Base-by-base conservation (phyloP, 352 stramenopile species). In the Paralagenidium karlingii region DNA sequence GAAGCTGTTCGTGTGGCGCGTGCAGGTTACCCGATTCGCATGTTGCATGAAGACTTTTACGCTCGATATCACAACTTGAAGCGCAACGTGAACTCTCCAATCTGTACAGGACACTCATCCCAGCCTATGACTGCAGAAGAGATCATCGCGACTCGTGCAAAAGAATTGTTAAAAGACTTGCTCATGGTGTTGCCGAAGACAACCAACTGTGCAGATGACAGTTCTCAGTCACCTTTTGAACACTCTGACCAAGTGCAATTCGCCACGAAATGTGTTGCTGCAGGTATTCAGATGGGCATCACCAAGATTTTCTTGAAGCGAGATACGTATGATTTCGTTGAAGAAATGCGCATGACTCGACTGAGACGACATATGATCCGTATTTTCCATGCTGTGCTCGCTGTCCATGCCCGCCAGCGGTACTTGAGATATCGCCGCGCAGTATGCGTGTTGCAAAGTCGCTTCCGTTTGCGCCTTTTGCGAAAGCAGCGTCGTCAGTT, bases 271-370 rank as follows among this genome's bases (percentile, higher is more conserved):
- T 89, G 70, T 24, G 59, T 82, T n/a, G 26, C 53, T 0, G 68
- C 70, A 13, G 73, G 73, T 9, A 46, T 85, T 47, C 92, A 98
- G 53, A 94, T 97, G 58, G 94, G 94, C 19, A 80, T 83, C 38
- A 87, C 90, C 2, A 98, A 98, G 57, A 93, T 98, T 43, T 98
- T 98, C 52, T 51, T 98, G 29, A 94, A 94, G 37, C 81, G 86
- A 43, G 58, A 76, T 34, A 75, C 94, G 13, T 94, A 94, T 22
- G 77, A 91, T 19, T 87, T 87, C 29, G 66, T 98, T 9, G 87
- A 97, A 52, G 57, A 83, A 10, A 76, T 97, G 55, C 85, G 74
- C 10, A 63, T 67, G 1, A 56, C 82, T 30, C 58, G 64, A 30
- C 47, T 88, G n/a, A 60, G 51, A 21, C 61, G 68, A 0, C 65